Evolutionary conservation across 495 filamentous ascomycete species (phyloP).

Genomic region (Umbilicaria muhlenbergii): DNA sequence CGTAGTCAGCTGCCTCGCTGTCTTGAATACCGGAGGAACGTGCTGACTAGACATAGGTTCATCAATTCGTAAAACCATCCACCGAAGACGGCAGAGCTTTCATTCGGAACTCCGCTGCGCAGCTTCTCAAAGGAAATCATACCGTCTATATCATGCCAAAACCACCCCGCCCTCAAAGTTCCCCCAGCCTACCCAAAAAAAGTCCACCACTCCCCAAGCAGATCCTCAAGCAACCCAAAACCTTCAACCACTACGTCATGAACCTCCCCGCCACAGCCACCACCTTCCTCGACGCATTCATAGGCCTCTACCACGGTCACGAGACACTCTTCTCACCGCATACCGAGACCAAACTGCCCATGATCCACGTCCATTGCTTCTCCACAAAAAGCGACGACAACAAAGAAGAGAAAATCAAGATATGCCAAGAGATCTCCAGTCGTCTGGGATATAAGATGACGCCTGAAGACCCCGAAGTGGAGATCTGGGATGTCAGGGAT

Average conservation of each 20-base stretch:
- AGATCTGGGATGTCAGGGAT: conserved; percentile 63
- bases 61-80: conserved; percentile 57
- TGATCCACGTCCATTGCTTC: conserved; percentile 90
- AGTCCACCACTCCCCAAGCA: conserved; percentile 23
- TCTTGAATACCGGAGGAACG: neutral
- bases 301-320: conserved; percentile 58
- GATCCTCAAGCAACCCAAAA: conserved; percentile 38
- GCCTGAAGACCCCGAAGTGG: conserved; percentile 42
- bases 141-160: conserved; percentile 25
- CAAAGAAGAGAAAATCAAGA: conserved; percentile 39
- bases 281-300: conserved; percentile 71
- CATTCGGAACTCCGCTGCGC: conserved; percentile 49
- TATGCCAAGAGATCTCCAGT: conserved; percentile 52
- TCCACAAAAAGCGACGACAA: conserved; percentile 59
- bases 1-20: neutral
- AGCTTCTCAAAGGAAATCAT: conserved; percentile 37
- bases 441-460: conserved; percentile 45
- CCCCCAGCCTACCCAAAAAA: conserved; percentile 15
- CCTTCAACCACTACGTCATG: conserved; percentile 87
- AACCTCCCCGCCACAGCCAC: conserved; percentile 86
- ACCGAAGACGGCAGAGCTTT: conserved; percentile 69
- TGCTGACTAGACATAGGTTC: conserved; percentile 32
- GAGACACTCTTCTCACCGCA: conserved; percentile 49
- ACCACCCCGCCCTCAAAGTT: conserved; percentile 22
- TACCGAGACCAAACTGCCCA: conserved; percentile 43